These are phyloP conservation scores for Phaeosphaeriaceae sp. DNA, from an alignment of 2,329 filamentous ascomycete genomes.

Conservation along the genomic window DNA sequence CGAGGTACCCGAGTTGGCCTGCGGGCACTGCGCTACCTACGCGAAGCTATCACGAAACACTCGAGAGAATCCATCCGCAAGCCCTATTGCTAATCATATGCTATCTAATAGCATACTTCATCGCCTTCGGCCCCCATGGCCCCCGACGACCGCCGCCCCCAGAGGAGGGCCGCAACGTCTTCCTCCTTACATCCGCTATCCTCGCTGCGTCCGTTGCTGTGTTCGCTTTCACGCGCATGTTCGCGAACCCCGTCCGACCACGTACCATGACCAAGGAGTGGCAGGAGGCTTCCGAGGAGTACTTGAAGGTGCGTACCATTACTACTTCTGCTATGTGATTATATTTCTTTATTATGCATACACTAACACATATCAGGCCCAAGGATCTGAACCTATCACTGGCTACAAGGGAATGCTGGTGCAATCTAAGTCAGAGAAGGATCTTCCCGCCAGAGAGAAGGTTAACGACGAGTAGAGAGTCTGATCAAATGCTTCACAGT, in stretches of 20 bases:
- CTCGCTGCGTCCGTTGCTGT: constrained; percentile 70
- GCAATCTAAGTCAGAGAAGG: constrained; percentile 47
- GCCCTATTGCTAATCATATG: constrained; percentile 26
- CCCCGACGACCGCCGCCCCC: constrained; percentile 83
- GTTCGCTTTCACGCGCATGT: constrained; percentile 74
- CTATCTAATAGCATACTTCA: constrained; percentile 85
- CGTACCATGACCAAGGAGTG: constrained; percentile 95
- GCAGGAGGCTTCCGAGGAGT: constrained; percentile 95
- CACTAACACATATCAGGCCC: constrained; percentile 35
- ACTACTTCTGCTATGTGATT: constrained; percentile 2
- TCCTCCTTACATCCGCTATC: constrained; percentile 73
- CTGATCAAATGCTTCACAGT: constrained; percentile 24
- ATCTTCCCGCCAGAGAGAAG: constrained; percentile 32
- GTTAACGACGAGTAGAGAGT: constrained; percentile 42
- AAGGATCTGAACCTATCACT: constrained; percentile 48
- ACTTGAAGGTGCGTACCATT: constrained; percentile 75
- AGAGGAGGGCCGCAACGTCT: constrained; percentile 81
- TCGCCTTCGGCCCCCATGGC: constrained; percentile 95
- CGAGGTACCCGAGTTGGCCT: constrained; percentile 26
- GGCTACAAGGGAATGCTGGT: constrained; percentile 50
- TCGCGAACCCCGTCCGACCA: constrained; percentile 70
- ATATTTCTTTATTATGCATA: constrained; percentile 5
- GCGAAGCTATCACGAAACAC: constrained; percentile 17
- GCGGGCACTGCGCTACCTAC: constrained; percentile 19
- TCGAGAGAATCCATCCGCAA: constrained; percentile 13